Conservation (phyloP, 345 rosid genomes). For the Pugionium dolabratum region DNA sequence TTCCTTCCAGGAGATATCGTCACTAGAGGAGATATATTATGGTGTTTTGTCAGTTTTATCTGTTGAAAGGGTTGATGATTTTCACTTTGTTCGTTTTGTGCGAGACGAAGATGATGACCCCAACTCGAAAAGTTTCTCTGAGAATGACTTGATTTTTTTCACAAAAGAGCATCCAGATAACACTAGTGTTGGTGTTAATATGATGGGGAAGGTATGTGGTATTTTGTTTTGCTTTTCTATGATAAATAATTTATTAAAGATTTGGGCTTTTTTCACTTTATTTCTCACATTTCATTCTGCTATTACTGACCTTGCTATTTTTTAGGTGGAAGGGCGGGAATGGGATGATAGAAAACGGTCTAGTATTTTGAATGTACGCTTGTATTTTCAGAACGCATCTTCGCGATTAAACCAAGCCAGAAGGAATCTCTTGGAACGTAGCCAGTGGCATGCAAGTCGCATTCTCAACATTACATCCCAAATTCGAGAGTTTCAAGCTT, state of each 20-base stretch:
- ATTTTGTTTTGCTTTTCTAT: not conserved
- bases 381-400: conserved; percentile 80
- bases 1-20: conserved; percentile 79
- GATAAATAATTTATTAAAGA: conserved; percentile 9
- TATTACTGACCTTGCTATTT: conserved; percentile 28
- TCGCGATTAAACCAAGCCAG: conserved; percentile 84
- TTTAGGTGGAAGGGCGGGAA: conserved; percentile 96
- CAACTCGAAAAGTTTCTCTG: conserved; percentile 65
- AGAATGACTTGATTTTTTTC: conserved; percentile 89
- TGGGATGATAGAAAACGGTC: conserved; percentile 75
- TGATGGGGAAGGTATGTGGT: conserved; percentile 87
- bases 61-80: conserved; percentile 92
- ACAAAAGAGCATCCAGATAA: conserved; percentile 73
- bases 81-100: conserved; percentile 90
- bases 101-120: conserved; percentile 67
- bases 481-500: conserved; percentile 92
- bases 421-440: conserved; percentile 85
- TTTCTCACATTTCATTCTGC: conserved; percentile 8
- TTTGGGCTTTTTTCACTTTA: not conserved
- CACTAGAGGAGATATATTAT: conserved; percentile 75
- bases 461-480: conserved; percentile 89
- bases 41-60: conserved; percentile 82
- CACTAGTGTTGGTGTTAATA: conserved; percentile 54
- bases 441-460: conserved; percentile 94
- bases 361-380: conserved; percentile 67